These are phyloP conservation scores for Aspergillus aculeatus DNA, from an alignment of 2,329 filamentous ascomycete genomes.

Conservation along the genomic window DNA sequence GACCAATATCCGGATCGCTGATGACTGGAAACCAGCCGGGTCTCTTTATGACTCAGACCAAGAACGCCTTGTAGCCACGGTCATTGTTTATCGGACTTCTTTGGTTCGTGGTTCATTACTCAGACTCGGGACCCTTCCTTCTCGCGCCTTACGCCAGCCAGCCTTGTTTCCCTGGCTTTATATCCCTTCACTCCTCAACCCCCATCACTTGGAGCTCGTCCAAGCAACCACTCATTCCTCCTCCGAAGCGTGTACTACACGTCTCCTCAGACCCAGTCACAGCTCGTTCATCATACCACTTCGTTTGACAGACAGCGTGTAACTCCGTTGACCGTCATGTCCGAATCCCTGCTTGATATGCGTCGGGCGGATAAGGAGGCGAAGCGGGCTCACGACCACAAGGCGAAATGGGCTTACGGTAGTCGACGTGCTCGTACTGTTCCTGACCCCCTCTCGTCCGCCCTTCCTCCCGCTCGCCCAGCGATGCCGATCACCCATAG, in stretches of 20 bases:
- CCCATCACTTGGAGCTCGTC: background rate
- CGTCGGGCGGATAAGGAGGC: slow-evolving; percentile 54
- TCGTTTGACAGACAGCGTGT: background rate
- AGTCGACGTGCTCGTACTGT: slow-evolving; percentile 21
- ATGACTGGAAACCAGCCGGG: slow-evolving; percentile 11
- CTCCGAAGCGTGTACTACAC: background rate
- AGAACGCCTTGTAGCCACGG: slow-evolving; percentile 3
- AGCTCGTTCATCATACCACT: background rate
- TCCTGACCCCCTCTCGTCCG: background rate
- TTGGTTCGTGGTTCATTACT: slow-evolving; percentile 4
- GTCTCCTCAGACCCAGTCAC: background rate
- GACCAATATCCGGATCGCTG: background rate
- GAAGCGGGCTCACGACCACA: slow-evolving; percentile 40
- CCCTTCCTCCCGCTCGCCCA: slow-evolving; percentile 19
- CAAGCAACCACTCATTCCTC: background rate
- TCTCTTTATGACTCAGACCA: slow-evolving; percentile 14
- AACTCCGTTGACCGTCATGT: slow-evolving; percentile 15
- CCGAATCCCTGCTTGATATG: slow-evolving; percentile 50
- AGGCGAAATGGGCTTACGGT: slow-evolving; percentile 42
- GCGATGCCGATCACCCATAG: slow-evolving; percentile 17
- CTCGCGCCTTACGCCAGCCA: slow-evolving; percentile 1
- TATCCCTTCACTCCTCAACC: background rate
- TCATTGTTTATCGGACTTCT: slow-evolving; percentile 6
- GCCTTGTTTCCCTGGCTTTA: slow-evolving; percentile 1
- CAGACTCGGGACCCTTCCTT: slow-evolving; percentile 1